A percentile compares a stretch with the other conserved stretches of the same genome.
Evolutionary conservation across 108 stramenopile species (phyloP).

Genomic region (Nitzschia inconspicua): DNA sequence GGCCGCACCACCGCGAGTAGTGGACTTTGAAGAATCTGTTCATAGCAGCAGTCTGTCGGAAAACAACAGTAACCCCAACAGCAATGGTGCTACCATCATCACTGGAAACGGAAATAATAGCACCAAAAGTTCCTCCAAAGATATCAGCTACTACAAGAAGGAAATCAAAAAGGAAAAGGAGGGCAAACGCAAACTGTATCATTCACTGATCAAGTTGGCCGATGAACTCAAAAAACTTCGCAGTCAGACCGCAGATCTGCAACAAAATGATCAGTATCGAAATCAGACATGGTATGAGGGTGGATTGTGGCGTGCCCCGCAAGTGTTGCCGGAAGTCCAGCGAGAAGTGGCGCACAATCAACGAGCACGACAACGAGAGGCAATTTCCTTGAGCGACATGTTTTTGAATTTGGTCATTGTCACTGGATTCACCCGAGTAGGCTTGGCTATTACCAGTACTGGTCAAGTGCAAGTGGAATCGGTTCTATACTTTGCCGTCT

Average conservation of each 20-base stretch:
- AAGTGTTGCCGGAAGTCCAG: constrained; percentile 46
- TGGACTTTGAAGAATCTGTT: too few species aligned
- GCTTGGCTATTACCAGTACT: constrained; percentile 57
- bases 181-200: constrained; percentile 76
- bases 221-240: constrained; percentile 52
- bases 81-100: not conserved
- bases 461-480: constrained; percentile 43
- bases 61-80: too few species aligned
- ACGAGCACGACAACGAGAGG: constrained; percentile 36
- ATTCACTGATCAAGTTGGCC: constrained; percentile 72
- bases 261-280: constrained; percentile 44
- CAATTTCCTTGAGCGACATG: constrained; percentile 63
- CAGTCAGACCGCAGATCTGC: constrained; percentile 30
- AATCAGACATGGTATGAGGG: constrained; percentile 78
- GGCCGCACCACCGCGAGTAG: too few species aligned
- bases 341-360: constrained; percentile 13
- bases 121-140: constrained; percentile 21
- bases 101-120: not conserved
- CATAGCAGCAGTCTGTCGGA: too few species aligned
- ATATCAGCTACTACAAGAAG: constrained; percentile 25
- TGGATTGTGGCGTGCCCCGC: constrained; percentile 74
- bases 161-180: constrained; percentile 59
- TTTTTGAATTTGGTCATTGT: constrained; percentile 80
- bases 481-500: constrained; percentile 76
- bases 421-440: constrained; percentile 76